Percentiles rank a stretch among this genome's conserved stretches.
Conservation (phyloP, 2,329 filamentous ascomycete genomes). For the Diaporthe citrichinensis region DNA sequence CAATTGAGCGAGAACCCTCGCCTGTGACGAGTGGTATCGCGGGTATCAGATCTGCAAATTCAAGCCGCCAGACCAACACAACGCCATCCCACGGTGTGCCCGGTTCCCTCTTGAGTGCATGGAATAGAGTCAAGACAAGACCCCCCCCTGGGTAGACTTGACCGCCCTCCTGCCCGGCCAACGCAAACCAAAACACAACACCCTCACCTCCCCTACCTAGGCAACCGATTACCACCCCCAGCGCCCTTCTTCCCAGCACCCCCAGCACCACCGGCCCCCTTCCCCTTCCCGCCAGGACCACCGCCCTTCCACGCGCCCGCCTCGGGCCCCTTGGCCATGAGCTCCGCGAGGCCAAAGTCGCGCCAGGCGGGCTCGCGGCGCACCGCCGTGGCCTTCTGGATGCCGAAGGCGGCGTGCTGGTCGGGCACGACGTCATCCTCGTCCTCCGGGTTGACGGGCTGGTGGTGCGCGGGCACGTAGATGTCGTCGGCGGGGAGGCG, state of each 20-base stretch:
- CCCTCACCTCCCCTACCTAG: neutral
- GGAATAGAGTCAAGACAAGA: neutral
- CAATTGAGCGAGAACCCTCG: neutral
- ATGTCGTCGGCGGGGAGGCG: constrained; percentile 83
- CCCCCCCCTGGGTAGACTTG: neutral
- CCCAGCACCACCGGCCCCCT: constrained; percentile 27
- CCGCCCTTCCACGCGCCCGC: constrained; percentile 43
- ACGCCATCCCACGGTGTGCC: neutral
- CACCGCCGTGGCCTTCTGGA: constrained; percentile 83
- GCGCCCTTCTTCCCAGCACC: constrained; percentile 22
- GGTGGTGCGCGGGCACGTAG: constrained; percentile 83
- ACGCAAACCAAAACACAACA: neutral
- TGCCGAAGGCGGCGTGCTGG: constrained; percentile 89
- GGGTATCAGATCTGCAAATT: constrained; percentile 19
- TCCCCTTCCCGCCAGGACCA: constrained; percentile 37
- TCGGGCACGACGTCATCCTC: constrained; percentile 91
- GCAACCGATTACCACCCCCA: constrained; percentile 6
- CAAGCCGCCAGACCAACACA: neutral
- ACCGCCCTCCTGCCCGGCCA: neutral
- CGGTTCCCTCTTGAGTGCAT: neutral
- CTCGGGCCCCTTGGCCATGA: constrained; percentile 75
- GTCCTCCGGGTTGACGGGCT: constrained; percentile 88
- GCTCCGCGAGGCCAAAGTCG: constrained; percentile 79
- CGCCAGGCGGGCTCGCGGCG: constrained; percentile 82
- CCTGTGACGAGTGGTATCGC: neutral